phyloP scores from a whole-genome alignment of 2,329 filamentous ascomycete species.

The Coniochaeta sp. region DNA sequence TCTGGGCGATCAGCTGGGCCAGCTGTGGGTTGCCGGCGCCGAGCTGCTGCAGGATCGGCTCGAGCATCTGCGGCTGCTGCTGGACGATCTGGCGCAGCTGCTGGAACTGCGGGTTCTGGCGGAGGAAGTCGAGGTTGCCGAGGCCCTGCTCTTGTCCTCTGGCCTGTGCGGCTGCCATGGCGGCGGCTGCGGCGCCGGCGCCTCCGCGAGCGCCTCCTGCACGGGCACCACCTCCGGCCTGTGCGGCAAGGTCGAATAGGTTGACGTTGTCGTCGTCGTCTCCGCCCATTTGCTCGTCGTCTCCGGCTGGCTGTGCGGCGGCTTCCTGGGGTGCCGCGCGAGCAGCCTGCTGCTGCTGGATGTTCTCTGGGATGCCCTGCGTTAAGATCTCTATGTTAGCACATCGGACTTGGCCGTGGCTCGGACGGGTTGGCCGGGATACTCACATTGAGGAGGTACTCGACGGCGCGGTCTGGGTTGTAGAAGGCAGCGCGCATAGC shows the following conservation, averaged over 20 bases:
- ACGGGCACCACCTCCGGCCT: slow-evolving; percentile 50
- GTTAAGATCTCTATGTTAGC: slow-evolving; percentile 7
- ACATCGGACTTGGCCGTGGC: not conserved
- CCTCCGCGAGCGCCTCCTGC: slow-evolving; percentile 31
- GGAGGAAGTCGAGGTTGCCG: slow-evolving; percentile 84
- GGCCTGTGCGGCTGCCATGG: slow-evolving; percentile 37
- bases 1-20: slow-evolving; percentile 82
- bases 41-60: slow-evolving; percentile 94
- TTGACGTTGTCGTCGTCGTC: slow-evolving; percentile 63
- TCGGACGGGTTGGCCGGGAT: not conserved
- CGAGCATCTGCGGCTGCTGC: slow-evolving; percentile 96
- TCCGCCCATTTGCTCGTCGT: slow-evolving; percentile 28
- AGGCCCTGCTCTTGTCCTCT: slow-evolving; percentile 42
- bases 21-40: slow-evolving; percentile 92
- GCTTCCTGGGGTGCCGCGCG: slow-evolving; percentile 22
- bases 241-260: slow-evolving; percentile 86
- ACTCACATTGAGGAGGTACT: slow-evolving; percentile 83
- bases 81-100: slow-evolving; percentile 95
- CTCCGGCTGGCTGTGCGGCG: slow-evolving; percentile 27
- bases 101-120: slow-evolving; percentile 95
- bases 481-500: slow-evolving; percentile 95
- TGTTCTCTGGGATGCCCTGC: slow-evolving; percentile 86
- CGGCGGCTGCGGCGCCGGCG: slow-evolving; percentile 36
- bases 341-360: slow-evolving; percentile 46
- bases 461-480: slow-evolving; percentile 94